Conservation (phyloP, 2,329 filamentous ascomycete species). For the Elsinoe batatas region DNA sequence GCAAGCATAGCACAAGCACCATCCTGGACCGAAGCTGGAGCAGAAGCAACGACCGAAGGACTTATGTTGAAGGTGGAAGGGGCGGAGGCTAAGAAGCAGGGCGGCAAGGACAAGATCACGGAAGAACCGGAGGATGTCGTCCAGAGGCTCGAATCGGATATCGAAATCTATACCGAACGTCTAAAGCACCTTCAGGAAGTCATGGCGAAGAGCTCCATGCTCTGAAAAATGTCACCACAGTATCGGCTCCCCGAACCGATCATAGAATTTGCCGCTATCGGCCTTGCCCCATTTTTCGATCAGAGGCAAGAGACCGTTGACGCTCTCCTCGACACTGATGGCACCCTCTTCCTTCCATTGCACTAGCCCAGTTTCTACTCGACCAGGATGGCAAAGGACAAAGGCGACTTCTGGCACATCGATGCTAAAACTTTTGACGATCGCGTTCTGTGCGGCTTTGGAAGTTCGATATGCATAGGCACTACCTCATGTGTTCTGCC, state of each 20-base stretch:
- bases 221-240: slow-evolving; percentile 29
- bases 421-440: slow-evolving; percentile 35
- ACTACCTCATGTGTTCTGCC: slow-evolving; percentile 31
- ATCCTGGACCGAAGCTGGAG: slow-evolving; percentile 43
- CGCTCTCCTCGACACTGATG: slow-evolving; percentile 33
- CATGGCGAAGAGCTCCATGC: slow-evolving; percentile 11
- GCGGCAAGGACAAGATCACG: slow-evolving; percentile 1
- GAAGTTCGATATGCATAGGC: slow-evolving; percentile 40
- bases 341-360: slow-evolving; percentile 37
- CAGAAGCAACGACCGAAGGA: slow-evolving; percentile 27
- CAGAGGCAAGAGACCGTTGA: slow-evolving; percentile 30
- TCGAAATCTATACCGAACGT: slow-evolving; percentile 12
- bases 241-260: slow-evolving; percentile 35
- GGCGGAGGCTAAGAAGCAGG: slow-evolving; percentile 1
- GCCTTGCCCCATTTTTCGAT: slow-evolving; percentile 26
- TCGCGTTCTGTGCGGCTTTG: slow-evolving; percentile 39
- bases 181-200: slow-evolving; percentile 13
- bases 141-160: slow-evolving; percentile 14
- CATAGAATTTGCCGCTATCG: slow-evolving; percentile 34
- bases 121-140: slow-evolving; percentile 13
- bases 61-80: slow-evolving; percentile 49
- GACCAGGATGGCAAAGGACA: slow-evolving; percentile 36
- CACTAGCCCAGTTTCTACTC: slow-evolving; percentile 38
- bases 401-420: slow-evolving; percentile 36
- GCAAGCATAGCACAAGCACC: slow-evolving; percentile 49